A percentile compares a stretch with the other conserved stretches of the same genome.
Conservation (phyloP, 495 filamentous ascomycete species). For the Neurospora sp. region DNA sequence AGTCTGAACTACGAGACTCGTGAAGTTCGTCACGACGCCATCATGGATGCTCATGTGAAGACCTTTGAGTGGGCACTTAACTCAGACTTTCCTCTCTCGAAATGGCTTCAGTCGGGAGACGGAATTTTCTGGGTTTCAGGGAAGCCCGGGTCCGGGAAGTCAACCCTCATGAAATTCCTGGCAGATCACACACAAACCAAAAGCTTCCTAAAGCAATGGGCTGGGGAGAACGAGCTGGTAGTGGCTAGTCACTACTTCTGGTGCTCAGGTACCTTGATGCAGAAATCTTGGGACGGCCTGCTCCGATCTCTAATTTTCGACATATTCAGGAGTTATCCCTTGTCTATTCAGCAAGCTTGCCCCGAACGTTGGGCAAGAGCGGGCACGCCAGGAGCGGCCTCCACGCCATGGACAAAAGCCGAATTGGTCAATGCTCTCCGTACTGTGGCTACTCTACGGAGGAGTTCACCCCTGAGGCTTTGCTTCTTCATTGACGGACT, state of each 20-base stretch:
- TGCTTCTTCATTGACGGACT: slow-evolving; percentile 23
- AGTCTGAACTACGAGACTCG: not conserved
- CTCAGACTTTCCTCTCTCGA: not conserved
- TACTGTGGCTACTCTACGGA: not conserved
- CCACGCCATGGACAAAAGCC: not conserved
- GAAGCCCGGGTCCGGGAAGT: slow-evolving; percentile 30
- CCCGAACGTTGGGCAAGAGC: not conserved
- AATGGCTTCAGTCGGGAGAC: not conserved
- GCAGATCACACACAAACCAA: slow-evolving; percentile 6
- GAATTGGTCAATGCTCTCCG: not conserved
- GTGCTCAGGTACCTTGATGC: slow-evolving; percentile 20
- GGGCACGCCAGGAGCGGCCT: not conserved
- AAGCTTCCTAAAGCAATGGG: slow-evolving; percentile 12
- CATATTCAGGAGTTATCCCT: slow-evolving; percentile 20
- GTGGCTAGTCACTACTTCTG: slow-evolving; percentile 26
- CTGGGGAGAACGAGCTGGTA: not conserved
- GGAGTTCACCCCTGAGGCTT: not conserved
- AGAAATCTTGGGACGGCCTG: slow-evolving; percentile 35
- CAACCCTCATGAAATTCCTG: slow-evolving; percentile 30
- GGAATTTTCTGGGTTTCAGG: slow-evolving; percentile 24
- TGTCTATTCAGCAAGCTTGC: slow-evolving; percentile 3
- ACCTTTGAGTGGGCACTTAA: not conserved
- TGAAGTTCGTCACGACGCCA: not conserved
- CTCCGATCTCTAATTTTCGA: slow-evolving; percentile 32
- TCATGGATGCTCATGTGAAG: not conserved